phyloP scores from a whole-genome alignment of 306 rosid genomes.

The Cucumis melo region DNA sequence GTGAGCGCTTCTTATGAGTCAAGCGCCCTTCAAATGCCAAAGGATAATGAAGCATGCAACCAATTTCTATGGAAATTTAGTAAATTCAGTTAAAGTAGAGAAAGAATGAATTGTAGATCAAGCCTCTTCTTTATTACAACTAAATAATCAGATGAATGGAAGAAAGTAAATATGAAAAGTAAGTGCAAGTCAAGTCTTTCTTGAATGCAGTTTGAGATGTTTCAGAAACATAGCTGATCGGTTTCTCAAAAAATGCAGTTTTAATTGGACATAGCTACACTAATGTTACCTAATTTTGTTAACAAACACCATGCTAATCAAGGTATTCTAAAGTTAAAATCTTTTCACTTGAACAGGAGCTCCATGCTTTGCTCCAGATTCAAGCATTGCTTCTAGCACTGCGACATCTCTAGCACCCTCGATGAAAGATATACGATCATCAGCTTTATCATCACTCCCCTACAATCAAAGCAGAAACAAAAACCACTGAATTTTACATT shows the following conservation, averaged over 20 bases:
- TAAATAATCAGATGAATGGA: not conserved
- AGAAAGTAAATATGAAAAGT: not conserved
- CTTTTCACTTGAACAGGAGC: slow-evolving; percentile 53
- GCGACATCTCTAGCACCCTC: slow-evolving; percentile 98
- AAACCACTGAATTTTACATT: not conserved
- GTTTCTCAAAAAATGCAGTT: not conserved
- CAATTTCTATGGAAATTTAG: not conserved
- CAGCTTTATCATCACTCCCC: slow-evolving; percentile 34
- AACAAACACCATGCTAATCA: not conserved
- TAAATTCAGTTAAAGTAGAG: not conserved
- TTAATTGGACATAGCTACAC: not conserved
- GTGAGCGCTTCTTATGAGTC: not conserved
- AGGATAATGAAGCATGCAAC: not conserved
- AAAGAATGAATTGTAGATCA: not conserved
- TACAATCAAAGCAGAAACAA: slow-evolving; percentile 29
- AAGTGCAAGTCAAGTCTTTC: not conserved
- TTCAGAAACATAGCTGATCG: not conserved
- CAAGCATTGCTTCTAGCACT: slow-evolving; percentile 85
- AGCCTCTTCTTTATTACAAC: not conserved
- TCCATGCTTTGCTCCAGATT: slow-evolving; percentile 68
- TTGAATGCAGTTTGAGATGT: not conserved
- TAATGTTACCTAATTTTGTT: not conserved
- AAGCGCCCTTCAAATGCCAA: not conserved
- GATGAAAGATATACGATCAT: slow-evolving; percentile 57
- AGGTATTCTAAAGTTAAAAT: slow-evolving; percentile 28